Conservation (phyloP, 176 grass and related monocot genomes). For the Avena atlantica region DNA sequence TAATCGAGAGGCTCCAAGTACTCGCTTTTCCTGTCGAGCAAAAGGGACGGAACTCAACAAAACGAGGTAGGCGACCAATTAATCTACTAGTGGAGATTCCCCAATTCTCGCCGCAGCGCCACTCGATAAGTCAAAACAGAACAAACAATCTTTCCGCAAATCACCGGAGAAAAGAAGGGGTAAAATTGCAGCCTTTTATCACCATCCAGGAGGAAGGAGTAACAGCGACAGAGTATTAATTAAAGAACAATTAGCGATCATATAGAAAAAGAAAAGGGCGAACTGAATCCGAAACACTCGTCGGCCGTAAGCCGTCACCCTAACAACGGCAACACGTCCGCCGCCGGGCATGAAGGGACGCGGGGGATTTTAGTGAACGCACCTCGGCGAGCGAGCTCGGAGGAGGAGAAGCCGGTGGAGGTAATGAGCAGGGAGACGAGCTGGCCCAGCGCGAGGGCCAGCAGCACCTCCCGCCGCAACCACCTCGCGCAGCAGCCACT, state of each 20-base stretch:
- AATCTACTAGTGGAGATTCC: constrained; percentile 8
- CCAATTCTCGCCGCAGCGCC: background rate
- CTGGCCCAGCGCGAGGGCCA: constrained; percentile 83
- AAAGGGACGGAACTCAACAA: constrained; percentile 5
- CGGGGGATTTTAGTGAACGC: background rate
- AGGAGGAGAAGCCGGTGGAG: constrained; percentile 92
- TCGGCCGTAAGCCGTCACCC: background rate
- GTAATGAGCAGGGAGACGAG: constrained; percentile 96
- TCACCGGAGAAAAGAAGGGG: background rate
- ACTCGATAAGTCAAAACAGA: constrained; percentile 41
- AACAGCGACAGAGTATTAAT: background rate
- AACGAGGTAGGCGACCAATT: constrained; percentile 3
- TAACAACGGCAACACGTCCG: background rate
- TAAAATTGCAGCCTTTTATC: background rate
- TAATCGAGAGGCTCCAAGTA: constrained; percentile 15
- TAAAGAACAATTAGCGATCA: background rate
- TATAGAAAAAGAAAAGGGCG: background rate
- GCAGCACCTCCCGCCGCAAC: constrained; percentile 49
- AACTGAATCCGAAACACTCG: constrained; percentile 2
- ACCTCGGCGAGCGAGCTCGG: constrained; percentile 90
- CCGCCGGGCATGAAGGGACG: background rate
- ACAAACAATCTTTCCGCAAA: background rate
- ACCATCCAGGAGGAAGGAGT: background rate
- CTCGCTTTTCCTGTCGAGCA: constrained; percentile 13
- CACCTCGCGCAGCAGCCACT: constrained; percentile 33